These are phyloP conservation scores for Talaromyces marneffei DNA, from an alignment of 2,329 filamentous ascomycete species.

Conservation along the genomic window DNA sequence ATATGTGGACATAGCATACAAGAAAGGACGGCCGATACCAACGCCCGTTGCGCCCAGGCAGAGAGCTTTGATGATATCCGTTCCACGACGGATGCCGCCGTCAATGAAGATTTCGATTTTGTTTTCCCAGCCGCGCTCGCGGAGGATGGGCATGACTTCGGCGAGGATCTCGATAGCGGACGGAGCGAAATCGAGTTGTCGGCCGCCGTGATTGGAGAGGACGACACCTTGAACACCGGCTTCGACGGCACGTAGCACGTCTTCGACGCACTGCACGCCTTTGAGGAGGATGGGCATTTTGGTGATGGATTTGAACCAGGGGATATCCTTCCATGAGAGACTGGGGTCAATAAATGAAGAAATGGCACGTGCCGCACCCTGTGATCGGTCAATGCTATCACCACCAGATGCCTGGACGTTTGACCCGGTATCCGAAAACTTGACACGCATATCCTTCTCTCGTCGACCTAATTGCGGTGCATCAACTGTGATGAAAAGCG, in stretches of 20 bases:
- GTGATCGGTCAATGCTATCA: constrained; percentile 66
- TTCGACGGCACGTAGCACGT: constrained; percentile 82
- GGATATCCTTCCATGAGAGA: constrained; percentile 88
- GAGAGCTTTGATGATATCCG: constrained; percentile 91
- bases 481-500: constrained; percentile 96
- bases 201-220: constrained; percentile 89
- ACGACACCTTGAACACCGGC: constrained; percentile 82
- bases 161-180: constrained; percentile 86
- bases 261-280: constrained; percentile 92
- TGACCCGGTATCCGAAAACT: constrained; percentile 77
- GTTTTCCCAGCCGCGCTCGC: constrained; percentile 64
- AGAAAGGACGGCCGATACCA: constrained; percentile 87
- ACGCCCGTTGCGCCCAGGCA: constrained; percentile 89
- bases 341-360: constrained; percentile 93
- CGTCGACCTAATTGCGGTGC: constrained; percentile 89
- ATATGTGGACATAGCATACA: constrained; percentile 94
- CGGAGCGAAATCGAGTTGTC: constrained; percentile 86
- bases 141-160: constrained; percentile 84
- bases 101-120: constrained; percentile 86
- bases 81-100: constrained; percentile 81
- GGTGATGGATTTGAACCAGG: constrained; percentile 88
- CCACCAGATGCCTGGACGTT: constrained; percentile 70
- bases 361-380: constrained; percentile 91
- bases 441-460: constrained; percentile 96
- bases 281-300: constrained; percentile 94